These are phyloP conservation scores for Trichoderma aggressivum DNA, from an alignment of 2,329 filamentous ascomycete species.

Conservation along the genomic window DNA sequence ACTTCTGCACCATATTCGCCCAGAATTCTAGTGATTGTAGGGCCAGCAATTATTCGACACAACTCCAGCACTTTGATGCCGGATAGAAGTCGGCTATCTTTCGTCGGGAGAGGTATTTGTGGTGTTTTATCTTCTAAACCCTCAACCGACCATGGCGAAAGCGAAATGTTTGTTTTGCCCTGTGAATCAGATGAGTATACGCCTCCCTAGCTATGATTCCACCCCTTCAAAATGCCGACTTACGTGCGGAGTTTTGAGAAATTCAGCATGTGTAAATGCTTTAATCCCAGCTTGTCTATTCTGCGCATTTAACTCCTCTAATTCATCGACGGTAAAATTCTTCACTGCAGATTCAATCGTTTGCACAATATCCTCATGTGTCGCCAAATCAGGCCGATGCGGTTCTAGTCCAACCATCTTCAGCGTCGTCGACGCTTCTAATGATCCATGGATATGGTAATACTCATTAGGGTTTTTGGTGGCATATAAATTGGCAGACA, in stretches of 20 bases:
- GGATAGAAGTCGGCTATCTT: conserved; percentile 38
- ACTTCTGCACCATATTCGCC: conserved; percentile 75
- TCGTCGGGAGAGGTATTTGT: conserved; percentile 37
- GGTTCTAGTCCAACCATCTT: conserved; percentile 67
- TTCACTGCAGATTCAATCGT: conserved; percentile 58
- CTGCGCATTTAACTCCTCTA: conserved; percentile 56
- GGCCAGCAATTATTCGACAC: conserved; percentile 72
- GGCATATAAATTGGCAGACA: conserved; percentile 69
- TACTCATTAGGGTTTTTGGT: conserved; percentile 64
- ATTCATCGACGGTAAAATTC: conserved; percentile 50
- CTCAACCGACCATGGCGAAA: conserved; percentile 49
- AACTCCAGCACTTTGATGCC: conserved; percentile 73
- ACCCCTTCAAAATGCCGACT: background rate
- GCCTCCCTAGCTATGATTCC: background rate
- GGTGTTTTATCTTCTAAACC: conserved; percentile 49
- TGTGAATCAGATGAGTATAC: conserved; percentile 29
- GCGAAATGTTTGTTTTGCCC: conserved; percentile 40
- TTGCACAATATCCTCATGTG: conserved; percentile 57
- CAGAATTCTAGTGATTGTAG: conserved; percentile 66
- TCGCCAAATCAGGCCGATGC: conserved; percentile 56
- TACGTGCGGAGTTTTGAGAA: conserved; percentile 49
- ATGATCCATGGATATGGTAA: conserved; percentile 72
- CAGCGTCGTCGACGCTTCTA: conserved; percentile 67
- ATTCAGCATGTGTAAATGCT: conserved; percentile 58
- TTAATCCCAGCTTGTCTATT: conserved; percentile 58